These are phyloP conservation scores for Coniochaeta pulveracea DNA, from an alignment of 2,329 filamentous ascomycete species.

Conservation along the genomic window DNA sequence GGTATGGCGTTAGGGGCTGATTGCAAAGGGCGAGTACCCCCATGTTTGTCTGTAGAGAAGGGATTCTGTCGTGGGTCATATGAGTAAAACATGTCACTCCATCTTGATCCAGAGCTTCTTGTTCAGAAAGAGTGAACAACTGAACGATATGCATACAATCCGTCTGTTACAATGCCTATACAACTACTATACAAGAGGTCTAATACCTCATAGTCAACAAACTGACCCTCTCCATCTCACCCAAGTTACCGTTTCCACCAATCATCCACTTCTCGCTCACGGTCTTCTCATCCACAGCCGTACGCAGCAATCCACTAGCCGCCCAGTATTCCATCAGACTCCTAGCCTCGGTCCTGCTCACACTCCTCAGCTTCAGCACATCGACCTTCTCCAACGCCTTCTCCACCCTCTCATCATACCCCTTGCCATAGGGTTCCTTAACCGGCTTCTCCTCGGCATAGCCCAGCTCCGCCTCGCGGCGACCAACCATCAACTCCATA, in stretches of 20 bases:
- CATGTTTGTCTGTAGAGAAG: too few species aligned
- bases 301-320: slow-evolving; percentile 66
- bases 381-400: slow-evolving; percentile 36
- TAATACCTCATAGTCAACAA: slow-evolving; percentile 32
- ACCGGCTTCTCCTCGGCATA: slow-evolving; percentile 19
- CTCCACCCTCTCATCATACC: slow-evolving; percentile 47
- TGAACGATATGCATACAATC: too few species aligned
- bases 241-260: slow-evolving; percentile 69
- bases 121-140: too few species aligned
- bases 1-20: too few species aligned
- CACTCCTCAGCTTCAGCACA: slow-evolving; percentile 49
- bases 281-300: slow-evolving; percentile 55
- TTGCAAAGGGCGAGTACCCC: too few species aligned
- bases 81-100: too few species aligned
- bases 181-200: too few species aligned
- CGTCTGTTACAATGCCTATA: too few species aligned
- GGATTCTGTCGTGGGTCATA: too few species aligned
- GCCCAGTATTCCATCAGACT: slow-evolving; percentile 90
- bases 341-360: slow-evolving; percentile 65
- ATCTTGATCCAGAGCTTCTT: too few species aligned
- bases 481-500: slow-evolving; percentile 55
- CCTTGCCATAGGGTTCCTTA: slow-evolving; percentile 41
- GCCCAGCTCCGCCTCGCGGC: slow-evolving; percentile 33
- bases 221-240: slow-evolving; percentile 67
- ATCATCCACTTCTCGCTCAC: slow-evolving; percentile 79